These are phyloP conservation scores for Sporothrix variecibatus DNA, from an alignment of 2,329 filamentous ascomycete species.

Conservation along the genomic window DNA sequence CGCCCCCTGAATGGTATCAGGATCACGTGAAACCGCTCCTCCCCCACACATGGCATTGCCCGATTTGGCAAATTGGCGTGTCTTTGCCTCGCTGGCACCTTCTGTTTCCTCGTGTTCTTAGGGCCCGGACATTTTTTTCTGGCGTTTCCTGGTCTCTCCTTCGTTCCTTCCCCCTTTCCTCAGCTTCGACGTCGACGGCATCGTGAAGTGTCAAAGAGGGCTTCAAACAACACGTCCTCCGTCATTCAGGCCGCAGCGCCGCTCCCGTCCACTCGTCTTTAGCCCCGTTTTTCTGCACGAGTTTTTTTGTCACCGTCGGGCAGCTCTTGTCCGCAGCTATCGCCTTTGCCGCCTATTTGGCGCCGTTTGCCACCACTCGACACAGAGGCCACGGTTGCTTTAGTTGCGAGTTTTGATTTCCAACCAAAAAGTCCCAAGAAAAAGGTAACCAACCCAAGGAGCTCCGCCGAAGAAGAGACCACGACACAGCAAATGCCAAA, in stretches of 20 bases:
- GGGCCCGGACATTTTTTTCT: neutral
- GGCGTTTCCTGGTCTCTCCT: neutral
- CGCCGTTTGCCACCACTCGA: constrained; percentile 24
- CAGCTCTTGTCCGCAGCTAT: neutral
- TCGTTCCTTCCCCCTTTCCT: constrained; percentile 13
- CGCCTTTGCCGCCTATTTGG: constrained; percentile 20
- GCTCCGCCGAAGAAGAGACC: constrained; percentile 13
- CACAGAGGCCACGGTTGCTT: constrained; percentile 28
- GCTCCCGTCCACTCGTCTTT: constrained; percentile 15
- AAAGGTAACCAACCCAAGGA: constrained; percentile 9
- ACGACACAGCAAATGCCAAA: neutral
- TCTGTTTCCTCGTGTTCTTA: constrained; percentile 4
- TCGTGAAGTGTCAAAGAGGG: constrained; percentile 16
- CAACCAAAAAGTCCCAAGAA: neutral
- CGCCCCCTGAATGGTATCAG: neutral
- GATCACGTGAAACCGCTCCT: constrained; percentile 14
- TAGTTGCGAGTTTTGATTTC: constrained; percentile 3
- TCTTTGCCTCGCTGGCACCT: constrained; percentile 15
- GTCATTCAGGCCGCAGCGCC: neutral
- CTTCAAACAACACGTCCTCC: constrained; percentile 3
- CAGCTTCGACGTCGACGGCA: constrained; percentile 16
- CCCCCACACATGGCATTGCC: constrained; percentile 20
- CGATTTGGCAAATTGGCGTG: constrained; percentile 22
- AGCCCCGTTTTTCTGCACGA: neutral
- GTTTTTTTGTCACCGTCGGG: neutral